Percentiles rank a stretch among this genome's conserved stretches.
phyloP scores from a whole-genome alignment of 345 rosid species.

The Mercurialis annua region DNA sequence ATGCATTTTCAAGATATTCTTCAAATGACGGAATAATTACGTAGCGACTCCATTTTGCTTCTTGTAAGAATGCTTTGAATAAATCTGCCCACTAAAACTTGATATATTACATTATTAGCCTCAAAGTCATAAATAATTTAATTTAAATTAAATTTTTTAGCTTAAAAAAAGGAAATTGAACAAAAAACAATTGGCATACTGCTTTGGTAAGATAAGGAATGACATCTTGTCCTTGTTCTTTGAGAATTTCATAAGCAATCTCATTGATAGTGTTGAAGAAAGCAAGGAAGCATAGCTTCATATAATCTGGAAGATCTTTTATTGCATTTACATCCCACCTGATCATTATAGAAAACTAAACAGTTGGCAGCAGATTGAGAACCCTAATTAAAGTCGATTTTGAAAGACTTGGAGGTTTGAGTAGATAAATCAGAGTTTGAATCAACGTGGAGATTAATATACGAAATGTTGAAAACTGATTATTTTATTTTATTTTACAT shows the following conservation, averaged over 20 bases:
- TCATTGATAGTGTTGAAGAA: slow-evolving; percentile 28
- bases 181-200: slow-evolving; percentile 9
- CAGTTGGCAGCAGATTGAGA: too few species aligned
- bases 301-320: slow-evolving; percentile 28
- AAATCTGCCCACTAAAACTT: slow-evolving; percentile 44
- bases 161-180: not conserved
- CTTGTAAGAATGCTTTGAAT: slow-evolving; percentile 36
- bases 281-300: slow-evolving; percentile 33
- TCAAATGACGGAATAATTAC: slow-evolving; percentile 28
- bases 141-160: too few species aligned
- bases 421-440: too few species aligned
- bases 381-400: too few species aligned
- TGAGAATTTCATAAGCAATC: slow-evolving; percentile 20
- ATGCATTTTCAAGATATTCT: slow-evolving; percentile 40
- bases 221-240: slow-evolving; percentile 18
- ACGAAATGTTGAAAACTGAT: not conserved
- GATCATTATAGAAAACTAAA: not conserved
- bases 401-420: too few species aligned
- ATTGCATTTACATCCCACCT: slow-evolving; percentile 32
- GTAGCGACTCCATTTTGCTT: slow-evolving; percentile 35
- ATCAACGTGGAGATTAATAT: too few species aligned
- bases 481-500: too few species aligned
- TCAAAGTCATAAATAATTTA: too few species aligned
- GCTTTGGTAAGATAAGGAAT: slow-evolving; percentile 30
- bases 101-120: too few species aligned